These are phyloP conservation scores for Leccinum fuscescens DNA, from an alignment of 1,284 basidiomycete species.

Conservation along the genomic window DNA sequence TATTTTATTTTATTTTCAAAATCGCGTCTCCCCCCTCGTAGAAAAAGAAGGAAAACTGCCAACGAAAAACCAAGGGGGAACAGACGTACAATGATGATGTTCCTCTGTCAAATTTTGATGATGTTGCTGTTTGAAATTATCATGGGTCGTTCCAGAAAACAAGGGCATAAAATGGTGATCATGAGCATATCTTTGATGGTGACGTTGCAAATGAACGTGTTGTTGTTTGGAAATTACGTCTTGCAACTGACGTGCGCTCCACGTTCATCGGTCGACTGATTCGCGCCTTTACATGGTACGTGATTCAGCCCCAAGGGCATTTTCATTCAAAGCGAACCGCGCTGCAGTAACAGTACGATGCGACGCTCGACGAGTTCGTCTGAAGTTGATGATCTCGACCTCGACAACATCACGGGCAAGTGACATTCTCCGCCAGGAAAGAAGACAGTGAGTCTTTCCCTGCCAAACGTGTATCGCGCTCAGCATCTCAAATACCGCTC, in stretches of 20 bases:
- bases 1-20: not conserved
- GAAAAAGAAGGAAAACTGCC: not conserved
- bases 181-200: too few relatives aligned
- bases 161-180: too few relatives aligned
- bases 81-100: too few relatives aligned
- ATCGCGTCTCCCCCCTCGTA: not conserved
- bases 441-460: slow-evolving; percentile 40
- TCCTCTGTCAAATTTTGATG: too few relatives aligned
- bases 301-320: slow-evolving; percentile 16
- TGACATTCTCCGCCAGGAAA: slow-evolving; percentile 48
- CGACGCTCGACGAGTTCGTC: slow-evolving; percentile 50
- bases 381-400: slow-evolving; percentile 64
- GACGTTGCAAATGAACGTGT: too few relatives aligned
- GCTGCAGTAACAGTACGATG: slow-evolving; percentile 5
- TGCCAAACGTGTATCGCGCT: slow-evolving; percentile 4
- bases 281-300: slow-evolving; percentile 1
- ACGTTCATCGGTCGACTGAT: too few relatives aligned
- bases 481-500: slow-evolving; percentile 20
- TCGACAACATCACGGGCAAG: slow-evolving; percentile 58
- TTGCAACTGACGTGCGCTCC: too few relatives aligned
- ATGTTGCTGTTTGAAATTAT: too few relatives aligned
- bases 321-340: not conserved
- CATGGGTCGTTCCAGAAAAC: too few relatives aligned
- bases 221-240: too few relatives aligned
- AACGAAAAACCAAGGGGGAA: too few relatives aligned